Evolutionary conservation across 352 stramenopile species (phyloP), one percentile per base, ranked within the genome.

Genomic region (Pythium aphanidermatum): DNA sequence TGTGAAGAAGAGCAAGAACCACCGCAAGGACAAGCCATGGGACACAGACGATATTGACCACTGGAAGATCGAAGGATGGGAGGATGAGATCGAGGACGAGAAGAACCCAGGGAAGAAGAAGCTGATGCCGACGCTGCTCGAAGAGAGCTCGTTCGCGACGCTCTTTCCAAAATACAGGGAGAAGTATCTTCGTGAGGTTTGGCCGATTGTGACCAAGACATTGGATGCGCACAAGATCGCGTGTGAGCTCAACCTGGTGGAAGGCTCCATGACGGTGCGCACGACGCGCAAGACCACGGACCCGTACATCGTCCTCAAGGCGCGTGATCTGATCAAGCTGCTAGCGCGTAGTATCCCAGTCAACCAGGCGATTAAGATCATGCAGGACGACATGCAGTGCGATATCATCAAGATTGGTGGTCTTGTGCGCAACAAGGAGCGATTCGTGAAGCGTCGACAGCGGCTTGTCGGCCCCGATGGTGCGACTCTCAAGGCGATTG

Each of bases 341-440:
- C 70, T 99, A 23, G 90, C 97, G 21, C 84, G 97, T 49, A 97
- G 78, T 46, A 98, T 99, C 47, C 96, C 96, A 0, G 92, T 97
- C n/a, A 92, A 96, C 42, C 95, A 98, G 73, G 91, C 90, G 2
- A 53, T 98, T 1, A 98, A 98, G 58, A 97, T 99, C 53, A 72
- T 99, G 47, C 74, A 98, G 5, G 97, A 99, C 62, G 95, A 98
- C 46, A 83, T 98, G 44, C 90, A 99, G 47, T 98, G 92, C 59
- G 97, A 99, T 62, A 98, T 99, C 58, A 98, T 99, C 60, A 99
- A 99, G 82, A 99, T 99, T 63, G 96, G 96, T 32, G 95, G 95
- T 28, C 72, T 99, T 34, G 96, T 99, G 33, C 81, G 96, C 53
- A 99, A 99, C 68, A 99, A 99, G 69, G 97, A 99, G 70, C 87